phyloP scores from a whole-genome alignment of 2,329 filamentous ascomycete species.

The Xylogone sp. region DNA sequence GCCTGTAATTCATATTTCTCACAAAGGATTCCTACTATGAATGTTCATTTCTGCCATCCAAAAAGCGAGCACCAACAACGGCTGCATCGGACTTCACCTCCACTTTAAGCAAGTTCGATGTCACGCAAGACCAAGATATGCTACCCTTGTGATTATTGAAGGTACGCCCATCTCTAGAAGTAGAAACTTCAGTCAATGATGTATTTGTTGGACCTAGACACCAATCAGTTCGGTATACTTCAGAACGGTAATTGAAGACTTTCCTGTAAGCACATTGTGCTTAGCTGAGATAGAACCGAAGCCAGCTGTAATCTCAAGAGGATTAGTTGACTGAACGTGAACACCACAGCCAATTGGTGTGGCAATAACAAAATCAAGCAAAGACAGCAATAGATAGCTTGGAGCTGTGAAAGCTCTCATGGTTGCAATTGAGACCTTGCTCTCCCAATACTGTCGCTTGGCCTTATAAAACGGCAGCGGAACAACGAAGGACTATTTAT shows the following conservation, averaged over 20 bases:
- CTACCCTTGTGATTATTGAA: background rate
- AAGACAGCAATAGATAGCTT: background rate
- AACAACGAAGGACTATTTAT: too few relatives aligned
- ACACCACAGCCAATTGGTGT: background rate
- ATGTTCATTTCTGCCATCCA: constrained; percentile 3
- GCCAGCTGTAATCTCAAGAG: background rate
- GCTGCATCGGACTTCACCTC: constrained; percentile 6
- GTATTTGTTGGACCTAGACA: background rate
- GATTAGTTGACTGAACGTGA: background rate
- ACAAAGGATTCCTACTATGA: constrained; percentile 3
- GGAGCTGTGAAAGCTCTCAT: background rate
- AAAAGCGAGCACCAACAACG: constrained; percentile 11
- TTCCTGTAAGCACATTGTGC: background rate
- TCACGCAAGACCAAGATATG: background rate
- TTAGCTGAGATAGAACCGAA: background rate
- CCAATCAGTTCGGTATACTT: background rate
- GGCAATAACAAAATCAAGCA: background rate
- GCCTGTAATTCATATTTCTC: constrained; percentile 9
- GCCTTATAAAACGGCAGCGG: too few relatives aligned
- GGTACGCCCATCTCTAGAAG: background rate
- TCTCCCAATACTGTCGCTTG: too few relatives aligned
- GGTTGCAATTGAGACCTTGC: background rate
- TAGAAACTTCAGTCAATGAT: background rate
- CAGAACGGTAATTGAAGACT: background rate
- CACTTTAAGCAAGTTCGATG: constrained; percentile 9